Base-by-base conservation (phyloP, 73 alveolate genomes). In the Loxodes magnus region DNA sequence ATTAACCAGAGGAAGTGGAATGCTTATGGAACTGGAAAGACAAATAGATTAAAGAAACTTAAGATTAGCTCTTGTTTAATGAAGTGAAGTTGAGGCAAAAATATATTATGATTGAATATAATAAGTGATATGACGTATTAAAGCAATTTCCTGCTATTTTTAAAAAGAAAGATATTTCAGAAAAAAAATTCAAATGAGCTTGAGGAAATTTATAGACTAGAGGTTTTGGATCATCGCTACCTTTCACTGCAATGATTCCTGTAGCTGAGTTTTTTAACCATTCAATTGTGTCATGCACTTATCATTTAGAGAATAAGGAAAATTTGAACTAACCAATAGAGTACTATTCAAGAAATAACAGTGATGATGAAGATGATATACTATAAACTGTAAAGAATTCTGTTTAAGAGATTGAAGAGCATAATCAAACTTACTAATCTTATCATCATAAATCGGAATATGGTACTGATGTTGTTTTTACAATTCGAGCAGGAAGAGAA, bases 201-300 rank as follows among this genome's bases (percentile, higher is more conserved):
- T 46, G 59, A 3, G n/a, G 26, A 46, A 19, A 25, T 0, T 10
- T 46, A 1, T 9, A 9, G 19, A 46, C 59, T 9, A 46, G 59
- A 24, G 9, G 27, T 24, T 46, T 12, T 24, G 59, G 59, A 16
- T 1, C 43, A 46, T 9, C n/a, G 2, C n/a, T 46, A n/a, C 59
- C 59, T 46, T 46, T 22, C 27, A 9, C 16, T 24, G 16, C 59
- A 12, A 2, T 46, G 2, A 46, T 46, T 24, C 59, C 59, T 22
- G n/a, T 46, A 46, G 59, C 59, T 46, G 59, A 46, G 23, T 24
- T 46, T 5, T 1, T 46, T 10, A 46, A 46, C 26, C 59, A 46
- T 24, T n/a, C n/a, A n/a, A n/a, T n/a, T n/a, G n/a, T n/a, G n/a
- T n/a, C n/a, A n/a, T n/a, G n/a, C n/a, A n/a, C n/a, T n/a, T n/a